Base-by-base conservation (phyloP, 805 yeast genomes). In the Lipomyces japonicus region DNA sequence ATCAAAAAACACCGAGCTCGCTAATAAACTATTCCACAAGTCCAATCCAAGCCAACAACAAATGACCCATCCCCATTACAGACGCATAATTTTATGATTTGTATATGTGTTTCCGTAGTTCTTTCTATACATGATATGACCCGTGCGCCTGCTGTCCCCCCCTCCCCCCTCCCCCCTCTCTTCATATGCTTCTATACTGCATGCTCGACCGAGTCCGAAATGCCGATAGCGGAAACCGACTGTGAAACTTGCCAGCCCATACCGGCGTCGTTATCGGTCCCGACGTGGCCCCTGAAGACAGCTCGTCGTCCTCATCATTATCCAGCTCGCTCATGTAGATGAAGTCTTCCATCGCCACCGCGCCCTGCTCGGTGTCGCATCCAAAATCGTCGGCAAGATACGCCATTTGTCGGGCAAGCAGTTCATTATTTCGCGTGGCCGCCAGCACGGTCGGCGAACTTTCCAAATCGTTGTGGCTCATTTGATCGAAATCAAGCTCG, bases 301-400 rank as follows among this genome's bases (percentile, higher is more conserved):
- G 62, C 61, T 61, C 61, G 22, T 67, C 69, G 3, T 70, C 76
- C 45, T 79, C 83, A 51, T 77, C 77, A 55, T 85, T 86, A 61
- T 86, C 95, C 55, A 89, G 72, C 64, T 86, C 96, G 65, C 91
- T 84, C 70, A 91, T 84, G 65, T 91, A 88, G 61, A 91, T 74
- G 51, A 89, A 74, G 62, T 91, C 97, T 65, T 89, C 95, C 45
- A 91, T 65, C 3, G 79, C 76, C 26, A 78, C 65, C 42, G 74
- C 80, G 50, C 72, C 73, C 41, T 68, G 59, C 22, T 50, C 55
- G 49, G 67, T 71, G 51, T 67, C 70, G 14, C 65, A 67, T 34
- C 63, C 66, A 2, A 59, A 47, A 18, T 46, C 53, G 21, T 42
- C 35, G 4, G 47, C 34, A 12, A 41, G 51, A n/a, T 46, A 34